Percentiles rank a stretch among this genome's conserved stretches.
Conservation (phyloP, 495 filamentous ascomycete species). For the Durotheca rogersii region DNA sequence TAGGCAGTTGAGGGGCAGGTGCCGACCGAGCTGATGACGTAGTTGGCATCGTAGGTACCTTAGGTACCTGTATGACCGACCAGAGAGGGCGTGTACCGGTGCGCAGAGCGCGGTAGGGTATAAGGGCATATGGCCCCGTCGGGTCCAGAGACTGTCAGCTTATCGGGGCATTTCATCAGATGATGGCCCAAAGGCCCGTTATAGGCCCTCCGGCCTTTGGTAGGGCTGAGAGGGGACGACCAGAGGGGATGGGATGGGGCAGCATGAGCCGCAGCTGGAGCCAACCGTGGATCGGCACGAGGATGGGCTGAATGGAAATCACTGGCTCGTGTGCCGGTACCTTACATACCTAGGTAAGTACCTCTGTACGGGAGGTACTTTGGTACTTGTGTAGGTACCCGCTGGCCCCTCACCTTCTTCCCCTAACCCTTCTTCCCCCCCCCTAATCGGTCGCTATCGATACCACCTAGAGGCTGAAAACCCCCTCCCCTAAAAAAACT, state of each 20-base stretch:
- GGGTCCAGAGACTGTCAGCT: background rate
- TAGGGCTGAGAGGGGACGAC: background rate
- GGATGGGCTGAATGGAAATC: slow-evolving; percentile 19
- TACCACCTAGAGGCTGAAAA: slow-evolving; percentile 29
- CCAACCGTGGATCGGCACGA: slow-evolving; percentile 17
- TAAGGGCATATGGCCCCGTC: too few relatives aligned
- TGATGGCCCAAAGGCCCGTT: background rate
- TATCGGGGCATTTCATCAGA: background rate
- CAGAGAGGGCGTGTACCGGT: too few relatives aligned
- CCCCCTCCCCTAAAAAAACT: slow-evolving; percentile 11
- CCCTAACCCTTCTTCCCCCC: background rate
- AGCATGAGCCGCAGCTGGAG: background rate
- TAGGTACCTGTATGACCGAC: too few relatives aligned
- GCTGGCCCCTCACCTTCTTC: background rate
- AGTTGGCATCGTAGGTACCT: background rate
- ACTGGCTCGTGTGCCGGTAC: background rate
- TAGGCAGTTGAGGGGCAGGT: background rate
- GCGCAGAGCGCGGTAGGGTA: too few relatives aligned
- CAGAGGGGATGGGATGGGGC: slow-evolving; percentile 6
- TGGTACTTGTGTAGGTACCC: too few relatives aligned
- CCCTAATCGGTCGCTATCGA: slow-evolving; percentile 14
- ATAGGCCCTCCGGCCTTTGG: background rate
- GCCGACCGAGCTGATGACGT: slow-evolving; percentile 19
- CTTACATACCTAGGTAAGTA: background rate
- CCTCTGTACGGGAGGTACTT: too few relatives aligned